Percentiles rank a stretch among this genome's conserved stretches.
Conservation (phyloP, 768 basidiomycete genomes). For the Termitomyces sp. region DNA sequence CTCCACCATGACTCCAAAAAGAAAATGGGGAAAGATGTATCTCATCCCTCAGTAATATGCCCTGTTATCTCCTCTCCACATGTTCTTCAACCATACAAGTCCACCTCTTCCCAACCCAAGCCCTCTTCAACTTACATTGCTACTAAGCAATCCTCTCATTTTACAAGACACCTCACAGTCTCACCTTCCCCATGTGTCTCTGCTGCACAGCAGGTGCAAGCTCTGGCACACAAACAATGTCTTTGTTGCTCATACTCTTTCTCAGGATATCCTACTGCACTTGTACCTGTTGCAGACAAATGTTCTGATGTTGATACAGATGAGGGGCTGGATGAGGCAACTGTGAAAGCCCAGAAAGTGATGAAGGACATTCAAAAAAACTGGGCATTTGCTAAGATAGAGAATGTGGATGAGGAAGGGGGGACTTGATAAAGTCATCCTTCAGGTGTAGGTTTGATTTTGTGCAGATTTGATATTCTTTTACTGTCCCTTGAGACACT, state of each 20-base stretch:
- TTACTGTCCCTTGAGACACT: neutral
- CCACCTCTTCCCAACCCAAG: neutral
- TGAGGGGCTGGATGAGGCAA: conserved; percentile 11
- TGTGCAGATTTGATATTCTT: neutral
- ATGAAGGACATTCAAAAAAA: conserved; percentile 4
- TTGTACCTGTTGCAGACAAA: conserved; percentile 2
- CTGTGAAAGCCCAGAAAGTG: conserved; percentile 11
- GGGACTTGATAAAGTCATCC: neutral
- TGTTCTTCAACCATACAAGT: neutral
- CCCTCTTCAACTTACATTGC: conserved; percentile 12
- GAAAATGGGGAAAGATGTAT: neutral
- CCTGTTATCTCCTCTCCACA: neutral
- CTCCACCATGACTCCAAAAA: conserved; percentile 2
- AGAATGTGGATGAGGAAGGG: neutral
- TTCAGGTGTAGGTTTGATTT: neutral
- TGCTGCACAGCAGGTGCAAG: neutral
- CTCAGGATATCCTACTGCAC: conserved; percentile 11
- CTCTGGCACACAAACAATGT: neutral
- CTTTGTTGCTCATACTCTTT: conserved; percentile 14
- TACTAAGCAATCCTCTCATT: neutral
- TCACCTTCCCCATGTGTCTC: conserved; percentile 1
- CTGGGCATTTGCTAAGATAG: conserved; percentile 6
- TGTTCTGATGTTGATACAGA: conserved; percentile 5
- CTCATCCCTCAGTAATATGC: neutral
- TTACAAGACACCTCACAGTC: conserved; percentile 2